phyloP scores from a whole-genome alignment of 768 basidiomycete genomes.

The Gloeopeniophorella convolvens region DNA sequence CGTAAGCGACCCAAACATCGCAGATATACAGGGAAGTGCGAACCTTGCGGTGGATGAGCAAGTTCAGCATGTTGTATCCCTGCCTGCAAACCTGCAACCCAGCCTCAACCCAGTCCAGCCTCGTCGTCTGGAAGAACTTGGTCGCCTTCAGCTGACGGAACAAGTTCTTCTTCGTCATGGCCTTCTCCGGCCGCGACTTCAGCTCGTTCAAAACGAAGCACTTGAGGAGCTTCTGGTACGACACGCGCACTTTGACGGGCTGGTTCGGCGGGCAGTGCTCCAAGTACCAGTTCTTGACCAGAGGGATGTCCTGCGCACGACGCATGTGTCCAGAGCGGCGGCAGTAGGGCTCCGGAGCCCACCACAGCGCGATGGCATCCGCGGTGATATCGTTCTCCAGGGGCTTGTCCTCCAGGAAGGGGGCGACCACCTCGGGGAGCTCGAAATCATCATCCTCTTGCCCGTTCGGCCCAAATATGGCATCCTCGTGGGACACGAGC shows the following conservation, averaged over 20 bases:
- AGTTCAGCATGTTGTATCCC: conserved; percentile 99
- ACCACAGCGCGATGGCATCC: conserved; percentile 96
- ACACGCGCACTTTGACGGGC: conserved; percentile 96
- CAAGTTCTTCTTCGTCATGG: conserved; percentile 96
- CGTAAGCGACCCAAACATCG: conserved; percentile 4
- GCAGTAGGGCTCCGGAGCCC: conserved; percentile 95
- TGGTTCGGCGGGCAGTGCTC: conserved; percentile 97
- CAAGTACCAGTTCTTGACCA: conserved; percentile 98
- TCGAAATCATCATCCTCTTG: conserved; percentile 85
- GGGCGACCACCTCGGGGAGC: conserved; percentile 67
- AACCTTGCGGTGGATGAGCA: conserved; percentile 97
- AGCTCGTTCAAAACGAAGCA: conserved; percentile 94
- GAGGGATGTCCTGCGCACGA: conserved; percentile 89
- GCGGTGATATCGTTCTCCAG: conserved; percentile 89
- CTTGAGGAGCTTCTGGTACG: conserved; percentile 97
- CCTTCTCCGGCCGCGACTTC: conserved; percentile 82
- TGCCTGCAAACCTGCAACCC: conserved; percentile 98
- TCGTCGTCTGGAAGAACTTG: conserved; percentile 99
- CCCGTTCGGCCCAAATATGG: conserved; percentile 84
- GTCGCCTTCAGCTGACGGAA: conserved; percentile 97
- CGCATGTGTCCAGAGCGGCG: conserved; percentile 89
- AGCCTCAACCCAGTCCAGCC: conserved; percentile 97
- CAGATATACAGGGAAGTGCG: conserved; percentile 1
- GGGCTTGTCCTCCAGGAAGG: conserved; percentile 75
- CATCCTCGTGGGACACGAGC: conserved; percentile 82